These are phyloP conservation scores for Annona squamosa DNA, from an alignment of 164 flowering plant genomes.

Conservation along the genomic window DNA sequence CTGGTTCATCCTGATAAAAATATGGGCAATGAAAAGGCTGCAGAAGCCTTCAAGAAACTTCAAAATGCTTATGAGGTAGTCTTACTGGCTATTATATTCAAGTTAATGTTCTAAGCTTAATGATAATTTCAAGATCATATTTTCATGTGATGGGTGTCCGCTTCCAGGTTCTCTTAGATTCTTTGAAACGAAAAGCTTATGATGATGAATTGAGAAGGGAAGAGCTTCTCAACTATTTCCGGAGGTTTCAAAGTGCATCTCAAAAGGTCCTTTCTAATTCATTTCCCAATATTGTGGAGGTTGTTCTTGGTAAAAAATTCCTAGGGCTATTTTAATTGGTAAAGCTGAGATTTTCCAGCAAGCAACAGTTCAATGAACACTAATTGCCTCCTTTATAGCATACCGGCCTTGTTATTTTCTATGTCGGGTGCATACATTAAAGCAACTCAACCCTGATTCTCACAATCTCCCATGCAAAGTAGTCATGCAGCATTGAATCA, in stretches of 20 bases:
- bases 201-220: slow-evolving; percentile 91
- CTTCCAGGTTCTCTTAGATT: slow-evolving; percentile 72
- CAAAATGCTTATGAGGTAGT: slow-evolving; percentile 97
- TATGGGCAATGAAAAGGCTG: slow-evolving; percentile 97
- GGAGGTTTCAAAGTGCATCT: slow-evolving; percentile 53
- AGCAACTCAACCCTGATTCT: too few relatives aligned
- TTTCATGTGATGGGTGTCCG: slow-evolving; percentile 1
- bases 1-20: slow-evolving; percentile 99
- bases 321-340: not conserved
- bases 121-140: not conserved
- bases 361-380: not conserved
- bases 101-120: not conserved
- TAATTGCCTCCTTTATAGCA: not conserved
- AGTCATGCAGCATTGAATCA: too few relatives aligned
- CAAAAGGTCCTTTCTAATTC: slow-evolving; percentile 42
- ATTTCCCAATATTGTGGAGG: not conserved
- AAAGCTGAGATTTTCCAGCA: not conserved
- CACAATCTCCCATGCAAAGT: too few relatives aligned
- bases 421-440: not conserved
- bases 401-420: not conserved
- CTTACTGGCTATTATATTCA: not conserved
- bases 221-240: slow-evolving; percentile 72
- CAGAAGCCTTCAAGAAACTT: slow-evolving; percentile 98
- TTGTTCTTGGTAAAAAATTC: not conserved
- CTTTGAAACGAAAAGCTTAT: slow-evolving; percentile 75